These are phyloP conservation scores for Aspergillus sclerotiicarbonarius DNA, from an alignment of 495 filamentous ascomycete genomes.

Conservation along the genomic window DNA sequence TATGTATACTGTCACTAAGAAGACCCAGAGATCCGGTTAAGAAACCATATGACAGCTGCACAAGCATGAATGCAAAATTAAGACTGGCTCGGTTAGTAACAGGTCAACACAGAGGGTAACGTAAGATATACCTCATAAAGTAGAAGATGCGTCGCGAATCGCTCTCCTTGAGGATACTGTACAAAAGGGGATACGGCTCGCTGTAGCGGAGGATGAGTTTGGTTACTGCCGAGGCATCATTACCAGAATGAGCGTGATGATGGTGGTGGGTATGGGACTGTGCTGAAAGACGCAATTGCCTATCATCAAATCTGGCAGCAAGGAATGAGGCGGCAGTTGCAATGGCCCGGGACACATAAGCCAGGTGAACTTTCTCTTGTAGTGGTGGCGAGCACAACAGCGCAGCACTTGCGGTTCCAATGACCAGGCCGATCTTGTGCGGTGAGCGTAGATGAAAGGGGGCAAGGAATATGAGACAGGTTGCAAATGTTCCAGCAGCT, in stretches of 20 bases:
- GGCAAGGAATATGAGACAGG: slow-evolving; percentile 26
- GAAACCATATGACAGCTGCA: slow-evolving; percentile 92
- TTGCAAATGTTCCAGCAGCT: slow-evolving; percentile 30
- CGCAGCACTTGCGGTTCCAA: slow-evolving; percentile 28
- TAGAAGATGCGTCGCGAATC: slow-evolving; percentile 97
- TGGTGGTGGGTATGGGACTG: slow-evolving; percentile 43
- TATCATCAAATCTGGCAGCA: slow-evolving; percentile 40
- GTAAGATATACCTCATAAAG: slow-evolving; percentile 74
- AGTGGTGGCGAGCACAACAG: slow-evolving; percentile 37
- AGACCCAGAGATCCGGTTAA: slow-evolving; percentile 88
- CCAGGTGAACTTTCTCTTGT: slow-evolving; percentile 27
- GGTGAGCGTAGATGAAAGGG: slow-evolving; percentile 29
- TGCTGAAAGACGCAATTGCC: slow-evolving; percentile 22
- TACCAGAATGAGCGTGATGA: slow-evolving; percentile 29
- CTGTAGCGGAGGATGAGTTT: slow-evolving; percentile 62
- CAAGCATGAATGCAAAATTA: slow-evolving; percentile 92
- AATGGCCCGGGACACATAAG: slow-evolving; percentile 32
- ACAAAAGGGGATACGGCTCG: slow-evolving; percentile 69
- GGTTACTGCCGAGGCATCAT: slow-evolving; percentile 57
- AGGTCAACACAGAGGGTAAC: neutral
- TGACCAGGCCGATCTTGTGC: slow-evolving; percentile 36
- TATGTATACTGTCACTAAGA: slow-evolving; percentile 96
- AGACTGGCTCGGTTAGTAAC: slow-evolving; percentile 53
- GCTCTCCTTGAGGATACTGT: slow-evolving; percentile 84
- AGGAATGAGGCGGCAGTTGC: slow-evolving; percentile 34